Percentiles rank a stretch among this genome's conserved stretches.
Conservation (phyloP, 495 filamentous ascomycete genomes). For the Thermochaetoides thermophila region DNA sequence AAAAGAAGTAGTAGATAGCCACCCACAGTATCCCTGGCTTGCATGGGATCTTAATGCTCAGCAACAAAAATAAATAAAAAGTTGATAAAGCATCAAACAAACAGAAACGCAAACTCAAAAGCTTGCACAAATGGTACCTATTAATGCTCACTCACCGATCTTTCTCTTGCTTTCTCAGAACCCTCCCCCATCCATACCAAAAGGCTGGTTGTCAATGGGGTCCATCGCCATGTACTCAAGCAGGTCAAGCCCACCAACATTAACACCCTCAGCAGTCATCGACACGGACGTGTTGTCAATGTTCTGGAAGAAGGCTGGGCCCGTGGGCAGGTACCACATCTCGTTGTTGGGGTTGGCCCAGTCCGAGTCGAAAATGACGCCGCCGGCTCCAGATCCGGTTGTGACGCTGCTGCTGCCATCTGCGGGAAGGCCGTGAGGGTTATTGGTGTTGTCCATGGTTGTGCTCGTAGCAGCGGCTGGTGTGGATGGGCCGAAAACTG, state of each 20-base stretch:
- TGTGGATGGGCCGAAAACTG: constrained; percentile 31
- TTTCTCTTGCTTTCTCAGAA: too few relatives aligned
- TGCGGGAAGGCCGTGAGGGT: not conserved
- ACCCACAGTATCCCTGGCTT: too few relatives aligned
- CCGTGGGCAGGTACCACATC: constrained; percentile 44
- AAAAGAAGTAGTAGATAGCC: too few relatives aligned
- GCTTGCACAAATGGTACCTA: too few relatives aligned
- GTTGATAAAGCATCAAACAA: too few relatives aligned
- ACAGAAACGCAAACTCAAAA: too few relatives aligned
- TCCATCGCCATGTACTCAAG: constrained; percentile 45
- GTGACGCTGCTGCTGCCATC: not conserved
- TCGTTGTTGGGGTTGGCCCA: constrained; percentile 33
- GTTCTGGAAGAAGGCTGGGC: constrained; percentile 39
- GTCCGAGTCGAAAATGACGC: constrained; percentile 24
- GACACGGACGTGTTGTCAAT: constrained; percentile 35
- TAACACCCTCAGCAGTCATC: constrained; percentile 45
- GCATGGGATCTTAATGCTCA: too few relatives aligned
- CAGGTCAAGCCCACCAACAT: constrained; percentile 39
- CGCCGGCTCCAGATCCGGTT: constrained; percentile 4
- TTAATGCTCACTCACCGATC: too few relatives aligned
- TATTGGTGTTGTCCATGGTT: constrained; percentile 9
- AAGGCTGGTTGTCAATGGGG: constrained; percentile 17
- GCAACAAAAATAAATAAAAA: too few relatives aligned
- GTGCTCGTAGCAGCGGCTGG: constrained; percentile 25
- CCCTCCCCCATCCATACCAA: constrained; percentile 23